Percentiles rank a stretch among this genome's conserved stretches.
Evolutionary conservation across 352 stramenopile genomes (phyloP).

Genomic region (Phytophthora fragariae): DNA sequence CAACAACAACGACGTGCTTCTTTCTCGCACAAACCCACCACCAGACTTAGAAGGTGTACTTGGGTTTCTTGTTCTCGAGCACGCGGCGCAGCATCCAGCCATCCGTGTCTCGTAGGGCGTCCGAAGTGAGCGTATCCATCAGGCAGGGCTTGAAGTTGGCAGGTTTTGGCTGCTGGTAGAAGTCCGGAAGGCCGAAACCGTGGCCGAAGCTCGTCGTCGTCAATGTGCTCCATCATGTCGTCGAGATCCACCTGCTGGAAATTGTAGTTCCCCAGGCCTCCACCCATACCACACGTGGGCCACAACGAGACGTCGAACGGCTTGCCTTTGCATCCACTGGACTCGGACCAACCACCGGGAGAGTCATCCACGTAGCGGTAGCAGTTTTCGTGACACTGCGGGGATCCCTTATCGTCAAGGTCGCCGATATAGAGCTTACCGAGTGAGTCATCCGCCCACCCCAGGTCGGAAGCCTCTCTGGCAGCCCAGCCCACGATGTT

Average conservation of each 20-base stretch:
- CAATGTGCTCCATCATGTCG: slow-evolving; percentile 31
- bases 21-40: too few species aligned
- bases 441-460: slow-evolving; percentile 46
- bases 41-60: slow-evolving; percentile 26
- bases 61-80: slow-evolving; percentile 29
- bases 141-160: slow-evolving; percentile 21
- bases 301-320: slow-evolving; percentile 50
- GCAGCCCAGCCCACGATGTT: slow-evolving; percentile 29
- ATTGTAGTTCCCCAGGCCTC: slow-evolving; percentile 24
- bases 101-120: slow-evolving; percentile 18
- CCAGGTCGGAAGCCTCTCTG: slow-evolving; percentile 29
- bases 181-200: slow-evolving; percentile 29
- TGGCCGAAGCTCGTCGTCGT: slow-evolving; percentile 31
- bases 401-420: slow-evolving; percentile 28
- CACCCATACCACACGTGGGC: slow-evolving; percentile 39
- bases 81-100: slow-evolving; percentile 44
- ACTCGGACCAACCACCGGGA: slow-evolving; percentile 17
- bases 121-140: slow-evolving; percentile 26
- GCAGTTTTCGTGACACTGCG: slow-evolving; percentile 36
- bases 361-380: slow-evolving; percentile 22
- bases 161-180: slow-evolving; percentile 28
- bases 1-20: too few species aligned
- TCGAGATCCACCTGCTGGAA: slow-evolving; percentile 36
- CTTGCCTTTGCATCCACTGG: slow-evolving; percentile 36
- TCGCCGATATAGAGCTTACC: slow-evolving; percentile 33